Evolutionary conservation across 2,329 filamentous ascomycete species (phyloP), one percentile per base, ranked within the genome.

Genomic region (Aureobasidium sp.): DNA sequence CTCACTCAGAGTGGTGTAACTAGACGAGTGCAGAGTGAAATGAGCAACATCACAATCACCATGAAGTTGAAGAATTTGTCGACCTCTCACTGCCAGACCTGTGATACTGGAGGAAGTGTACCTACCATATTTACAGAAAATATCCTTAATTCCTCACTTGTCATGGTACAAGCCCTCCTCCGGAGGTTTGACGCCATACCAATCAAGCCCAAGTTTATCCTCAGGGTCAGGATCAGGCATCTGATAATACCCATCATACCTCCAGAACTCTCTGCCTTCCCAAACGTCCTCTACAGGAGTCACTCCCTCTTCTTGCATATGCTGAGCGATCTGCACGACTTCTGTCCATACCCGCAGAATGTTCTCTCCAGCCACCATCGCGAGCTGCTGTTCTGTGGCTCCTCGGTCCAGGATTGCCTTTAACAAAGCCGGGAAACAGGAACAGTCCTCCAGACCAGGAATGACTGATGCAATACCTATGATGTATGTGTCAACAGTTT

Each of bases 281-380:
- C 71, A 75, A 0, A 72, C 69, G 57, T 75, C 71, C 64, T 75
- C 73, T 3, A 75, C 69, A 0, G 73, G 74, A 45, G 69, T 14
- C 1, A 73, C 67, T 1, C 69, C 69, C 49, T 72, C 72, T 0
- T 53, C 63, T 61, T 68, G 68, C 69, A 74, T 72, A 47, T 66
- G 57, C 1, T 74, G 68, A 7, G 71, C 60, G 1, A 72, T 67
- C 3, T 22, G 36, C 25, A 7, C 4, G 1, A 56, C 37, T 0
- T 66, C 68, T 2, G 64, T 62, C 73, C 72, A 74, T 3, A 74
- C 72, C 7, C 73, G 56, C 7, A 76, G 63, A 41, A 77, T 75
- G 37, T 78, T 78, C 42, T 73, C 71, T 0, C 75, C 74, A 0
- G 68, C 70, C 3, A 76, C 70, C 63, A 73, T 73, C 1, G 68